phyloP scores from a whole-genome alignment of 2,329 filamentous ascomycete genomes.

The Colletotrichum phormii region DNA sequence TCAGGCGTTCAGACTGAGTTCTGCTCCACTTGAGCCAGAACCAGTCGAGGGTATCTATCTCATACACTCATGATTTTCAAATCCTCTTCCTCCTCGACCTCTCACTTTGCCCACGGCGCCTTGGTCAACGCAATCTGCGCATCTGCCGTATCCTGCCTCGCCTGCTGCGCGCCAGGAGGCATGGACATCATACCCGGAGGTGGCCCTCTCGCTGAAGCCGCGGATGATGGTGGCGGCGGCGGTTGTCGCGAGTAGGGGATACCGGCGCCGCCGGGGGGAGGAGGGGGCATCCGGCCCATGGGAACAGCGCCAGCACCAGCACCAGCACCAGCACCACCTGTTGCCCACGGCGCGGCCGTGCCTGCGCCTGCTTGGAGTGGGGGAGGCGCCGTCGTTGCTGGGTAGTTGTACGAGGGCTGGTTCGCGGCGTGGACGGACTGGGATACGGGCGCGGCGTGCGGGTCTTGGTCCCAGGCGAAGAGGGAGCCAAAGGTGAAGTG shows the following conservation, averaged over 20 bases:
- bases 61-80: background rate
- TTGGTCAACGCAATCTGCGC: constrained; percentile 56
- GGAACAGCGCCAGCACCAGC: constrained; percentile 38
- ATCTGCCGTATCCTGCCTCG: constrained; percentile 44
- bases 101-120: constrained; percentile 59
- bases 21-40: background rate
- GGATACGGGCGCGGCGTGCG: constrained; percentile 62
- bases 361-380: constrained; percentile 41
- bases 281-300: constrained; percentile 50
- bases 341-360: constrained; percentile 58
- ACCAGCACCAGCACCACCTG: background rate
- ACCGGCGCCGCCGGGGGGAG: constrained; percentile 47
- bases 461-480: constrained; percentile 81
- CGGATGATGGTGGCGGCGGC: constrained; percentile 27
- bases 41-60: background rate
- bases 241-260: constrained; percentile 53
- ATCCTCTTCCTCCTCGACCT: background rate
- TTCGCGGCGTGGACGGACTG: constrained; percentile 68
- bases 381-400: constrained; percentile 42
- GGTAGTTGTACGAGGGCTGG: constrained; percentile 55
- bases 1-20: background rate
- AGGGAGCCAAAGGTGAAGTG: constrained; percentile 88
- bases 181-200: constrained; percentile 35
- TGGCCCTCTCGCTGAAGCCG: constrained; percentile 7
- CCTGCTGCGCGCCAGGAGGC: constrained; percentile 26